A percentile compares a stretch with the other conserved stretches of the same genome.
Conservation (phyloP, 2,329 filamentous ascomycete genomes). For the Colletotrichum filicis region DNA sequence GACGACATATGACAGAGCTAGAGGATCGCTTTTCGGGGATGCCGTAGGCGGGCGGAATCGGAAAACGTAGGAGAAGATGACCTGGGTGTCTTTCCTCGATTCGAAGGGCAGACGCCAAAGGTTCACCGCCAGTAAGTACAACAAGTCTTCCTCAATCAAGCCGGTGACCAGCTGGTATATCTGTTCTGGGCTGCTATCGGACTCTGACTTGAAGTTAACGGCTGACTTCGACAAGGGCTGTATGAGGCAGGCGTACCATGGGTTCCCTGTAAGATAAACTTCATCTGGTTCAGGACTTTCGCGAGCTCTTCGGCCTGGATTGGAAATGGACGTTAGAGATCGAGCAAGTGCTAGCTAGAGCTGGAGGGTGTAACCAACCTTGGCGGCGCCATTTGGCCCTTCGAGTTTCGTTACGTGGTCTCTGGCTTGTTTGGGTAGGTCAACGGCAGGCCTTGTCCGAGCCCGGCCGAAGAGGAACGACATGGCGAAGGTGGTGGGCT, state of each 20-base stretch:
- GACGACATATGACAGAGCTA: slow-evolving; percentile 89
- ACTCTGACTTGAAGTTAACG: slow-evolving; percentile 65
- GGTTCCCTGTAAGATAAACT: slow-evolving; percentile 91
- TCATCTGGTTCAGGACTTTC: slow-evolving; percentile 89
- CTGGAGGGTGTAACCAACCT: slow-evolving; percentile 48
- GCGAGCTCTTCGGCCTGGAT: slow-evolving; percentile 85
- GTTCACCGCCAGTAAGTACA: slow-evolving; percentile 83
- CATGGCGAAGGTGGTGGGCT: slow-evolving; percentile 46
- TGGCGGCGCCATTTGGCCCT: slow-evolving; percentile 57
- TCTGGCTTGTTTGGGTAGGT: slow-evolving; percentile 66
- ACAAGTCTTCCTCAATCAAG: slow-evolving; percentile 88
- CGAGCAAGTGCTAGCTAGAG: slow-evolving; percentile 25
- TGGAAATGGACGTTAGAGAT: slow-evolving; percentile 37
- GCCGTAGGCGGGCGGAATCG: slow-evolving; percentile 82
- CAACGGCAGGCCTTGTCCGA: slow-evolving; percentile 61
- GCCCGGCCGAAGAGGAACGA: slow-evolving; percentile 68
- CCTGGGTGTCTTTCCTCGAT: slow-evolving; percentile 93
- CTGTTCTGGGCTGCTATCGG: slow-evolving; percentile 87
- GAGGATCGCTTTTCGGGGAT: slow-evolving; percentile 77
- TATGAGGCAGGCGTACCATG: slow-evolving; percentile 69
- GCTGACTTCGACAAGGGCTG: neutral
- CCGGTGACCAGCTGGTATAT: slow-evolving; percentile 87
- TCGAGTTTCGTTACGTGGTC: slow-evolving; percentile 65
- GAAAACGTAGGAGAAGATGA: slow-evolving; percentile 95
- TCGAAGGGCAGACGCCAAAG: slow-evolving; percentile 93